Evolutionary conservation across 495 filamentous ascomycete genomes (phyloP).

Genomic region (Tuber borchii): DNA sequence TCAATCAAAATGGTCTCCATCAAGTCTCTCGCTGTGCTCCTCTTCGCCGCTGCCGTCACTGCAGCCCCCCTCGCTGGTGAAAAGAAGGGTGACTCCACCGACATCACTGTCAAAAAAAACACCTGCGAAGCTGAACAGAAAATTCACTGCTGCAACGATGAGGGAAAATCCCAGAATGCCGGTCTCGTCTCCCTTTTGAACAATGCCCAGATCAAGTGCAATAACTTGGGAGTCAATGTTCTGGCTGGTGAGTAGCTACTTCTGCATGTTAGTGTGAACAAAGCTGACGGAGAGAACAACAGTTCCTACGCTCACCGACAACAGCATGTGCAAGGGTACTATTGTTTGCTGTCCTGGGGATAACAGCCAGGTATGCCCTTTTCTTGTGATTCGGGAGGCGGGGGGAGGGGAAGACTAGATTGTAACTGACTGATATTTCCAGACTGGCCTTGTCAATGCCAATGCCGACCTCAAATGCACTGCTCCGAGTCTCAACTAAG

Average conservation of each 20-base stretch:
- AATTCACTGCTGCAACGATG: background rate
- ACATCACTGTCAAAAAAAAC: too few species aligned
- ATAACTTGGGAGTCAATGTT: background rate
- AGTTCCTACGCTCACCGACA: background rate
- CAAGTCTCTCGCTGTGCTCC: background rate
- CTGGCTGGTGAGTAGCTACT: background rate
- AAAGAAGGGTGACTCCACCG: background rate
- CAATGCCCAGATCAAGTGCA: background rate
- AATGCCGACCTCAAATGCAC: background rate
- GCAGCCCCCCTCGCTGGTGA: background rate
- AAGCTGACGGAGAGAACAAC: background rate
- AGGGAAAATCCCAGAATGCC: rapidly evolving
- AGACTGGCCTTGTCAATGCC: background rate
- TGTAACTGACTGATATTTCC: background rate
- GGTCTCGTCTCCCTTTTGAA: background rate
- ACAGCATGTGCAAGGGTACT: background rate
- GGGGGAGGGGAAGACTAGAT: background rate
- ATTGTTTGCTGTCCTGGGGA: background rate
- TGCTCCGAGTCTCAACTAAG: background rate
- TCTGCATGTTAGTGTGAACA: background rate
- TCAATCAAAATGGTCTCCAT: conserved; percentile 1
- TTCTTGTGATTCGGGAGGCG: background rate
- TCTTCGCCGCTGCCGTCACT: background rate
- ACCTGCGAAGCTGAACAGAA: too few species aligned
- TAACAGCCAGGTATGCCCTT: background rate